Percentiles rank a stretch among this genome's conserved stretches.
Evolutionary conservation across 179 eudicot genomes (phyloP).

Genomic region (Silene coronaria): DNA sequence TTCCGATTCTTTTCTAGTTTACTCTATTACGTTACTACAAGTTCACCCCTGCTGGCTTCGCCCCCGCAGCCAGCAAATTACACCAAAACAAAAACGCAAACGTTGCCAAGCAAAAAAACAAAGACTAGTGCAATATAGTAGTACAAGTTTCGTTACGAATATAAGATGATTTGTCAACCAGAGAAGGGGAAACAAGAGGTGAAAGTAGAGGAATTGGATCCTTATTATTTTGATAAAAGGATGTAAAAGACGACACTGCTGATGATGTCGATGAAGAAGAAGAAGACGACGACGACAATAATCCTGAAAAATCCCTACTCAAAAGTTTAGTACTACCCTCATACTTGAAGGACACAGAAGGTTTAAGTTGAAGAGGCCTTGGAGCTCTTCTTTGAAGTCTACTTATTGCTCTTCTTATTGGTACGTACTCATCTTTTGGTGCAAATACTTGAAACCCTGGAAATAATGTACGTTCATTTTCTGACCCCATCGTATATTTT

Average conservation of each 20-base stretch:
- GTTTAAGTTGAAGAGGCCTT: conserved; percentile 39
- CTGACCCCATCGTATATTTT: conserved; percentile 27
- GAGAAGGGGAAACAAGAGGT: conserved; percentile 47
- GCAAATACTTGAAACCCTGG: conserved; percentile 39
- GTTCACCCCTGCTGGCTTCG: no score
- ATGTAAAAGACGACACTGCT: conserved; percentile 11
- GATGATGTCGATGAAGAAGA: conserved; percentile 12
- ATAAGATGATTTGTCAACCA: conserved; percentile 20
- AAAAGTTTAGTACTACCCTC: conserved; percentile 16
- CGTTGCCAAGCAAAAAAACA: not conserved
- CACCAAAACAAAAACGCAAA: not conserved
- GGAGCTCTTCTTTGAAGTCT: conserved; percentile 43
- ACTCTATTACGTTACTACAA: no score
- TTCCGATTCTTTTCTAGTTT: no score
- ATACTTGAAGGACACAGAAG: conserved; percentile 20
- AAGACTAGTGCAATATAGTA: conserved; percentile 23
- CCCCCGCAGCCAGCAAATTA: no score
- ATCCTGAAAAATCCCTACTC: not conserved
- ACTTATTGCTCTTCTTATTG: conserved; percentile 26
- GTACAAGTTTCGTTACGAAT: conserved; percentile 12
- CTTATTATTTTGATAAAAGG: conserved; percentile 28
- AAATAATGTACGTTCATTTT: conserved; percentile 23
- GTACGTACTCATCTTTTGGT: conserved; percentile 30
- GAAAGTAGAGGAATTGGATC: conserved; percentile 52
- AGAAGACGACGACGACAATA: conserved; percentile 2